phyloP scores from a whole-genome alignment of 2,329 filamentous ascomycete genomes.

The Colletotrichum sp. region DNA sequence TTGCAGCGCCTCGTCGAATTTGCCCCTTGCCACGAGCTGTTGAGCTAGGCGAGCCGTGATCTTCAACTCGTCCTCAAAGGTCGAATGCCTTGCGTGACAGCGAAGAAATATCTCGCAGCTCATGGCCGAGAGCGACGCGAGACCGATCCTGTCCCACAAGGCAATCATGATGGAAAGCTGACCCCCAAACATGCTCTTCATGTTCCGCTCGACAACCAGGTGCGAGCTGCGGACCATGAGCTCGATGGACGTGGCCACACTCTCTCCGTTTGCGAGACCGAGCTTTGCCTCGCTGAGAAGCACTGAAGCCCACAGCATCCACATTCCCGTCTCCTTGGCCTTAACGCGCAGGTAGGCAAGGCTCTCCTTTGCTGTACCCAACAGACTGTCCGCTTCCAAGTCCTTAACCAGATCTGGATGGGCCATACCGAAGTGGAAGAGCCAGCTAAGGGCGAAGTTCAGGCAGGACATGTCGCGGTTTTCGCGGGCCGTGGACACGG shows the following conservation, averaged over 20 bases:
- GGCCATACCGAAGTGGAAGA: conserved; percentile 90
- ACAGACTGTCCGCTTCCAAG: conserved; percentile 73
- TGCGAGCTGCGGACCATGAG: conserved; percentile 83
- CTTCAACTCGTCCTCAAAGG: conserved; percentile 80
- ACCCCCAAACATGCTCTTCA: conserved; percentile 74
- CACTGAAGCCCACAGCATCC: conserved; percentile 82
- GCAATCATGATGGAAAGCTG: conserved; percentile 76
- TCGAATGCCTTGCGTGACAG: conserved; percentile 64
- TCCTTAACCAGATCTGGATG: conserved; percentile 77
- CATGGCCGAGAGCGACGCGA: conserved; percentile 57
- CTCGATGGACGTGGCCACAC: conserved; percentile 70
- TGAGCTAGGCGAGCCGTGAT: conserved; percentile 71
- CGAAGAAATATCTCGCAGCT: conserved; percentile 77
- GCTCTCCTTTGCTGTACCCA: conserved; percentile 81
- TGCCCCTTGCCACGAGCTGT: conserved; percentile 65
- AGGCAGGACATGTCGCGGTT: conserved; percentile 91
- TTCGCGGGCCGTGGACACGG: conserved; percentile 91
- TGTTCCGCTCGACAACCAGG: conserved; percentile 77
- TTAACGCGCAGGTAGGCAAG: conserved; percentile 84
- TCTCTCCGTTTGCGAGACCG: conserved; percentile 73
- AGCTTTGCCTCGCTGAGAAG: conserved; percentile 86
- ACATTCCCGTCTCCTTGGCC: conserved; percentile 86
- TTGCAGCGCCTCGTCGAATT: conserved; percentile 69
- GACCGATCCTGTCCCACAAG: conserved; percentile 78
- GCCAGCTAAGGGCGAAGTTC: conserved; percentile 95